A percentile compares a stretch with the other conserved stretches of the same genome.
These are phyloP conservation scores for Claviceps quebecensis DNA, from an alignment of 2,329 filamentous ascomycete species.

Conservation along the genomic window DNA sequence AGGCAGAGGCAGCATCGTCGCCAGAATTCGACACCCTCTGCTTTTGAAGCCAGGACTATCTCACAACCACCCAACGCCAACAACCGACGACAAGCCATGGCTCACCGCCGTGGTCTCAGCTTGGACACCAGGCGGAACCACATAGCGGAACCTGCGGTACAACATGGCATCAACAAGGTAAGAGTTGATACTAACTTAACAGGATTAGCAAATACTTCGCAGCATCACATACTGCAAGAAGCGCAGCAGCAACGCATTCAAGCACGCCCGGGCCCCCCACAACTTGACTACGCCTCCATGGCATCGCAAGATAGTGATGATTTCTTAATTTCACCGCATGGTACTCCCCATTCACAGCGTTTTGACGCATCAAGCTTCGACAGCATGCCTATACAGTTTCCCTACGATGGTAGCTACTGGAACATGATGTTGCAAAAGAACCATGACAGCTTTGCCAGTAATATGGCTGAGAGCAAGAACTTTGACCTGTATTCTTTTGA, in stretches of 20 bases:
- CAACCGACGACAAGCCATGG: slow-evolving; percentile 26
- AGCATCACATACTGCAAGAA: slow-evolving; percentile 71
- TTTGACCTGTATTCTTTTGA: slow-evolving; percentile 36
- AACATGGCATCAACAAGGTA: slow-evolving; percentile 28
- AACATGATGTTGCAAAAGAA: slow-evolving; percentile 33
- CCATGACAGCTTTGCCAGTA: slow-evolving; percentile 27
- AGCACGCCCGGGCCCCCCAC: slow-evolving; percentile 55
- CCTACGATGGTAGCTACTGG: slow-evolving; percentile 29
- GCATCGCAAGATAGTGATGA: slow-evolving; percentile 31
- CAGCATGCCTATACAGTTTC: slow-evolving; percentile 30
- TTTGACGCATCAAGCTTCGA: slow-evolving; percentile 36
- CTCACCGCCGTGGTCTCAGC: slow-evolving; percentile 73
- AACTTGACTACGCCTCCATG: slow-evolving; percentile 15
- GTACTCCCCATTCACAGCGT: slow-evolving; percentile 38
- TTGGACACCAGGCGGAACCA: slow-evolving; percentile 58
- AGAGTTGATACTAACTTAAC: slow-evolving; percentile 40
- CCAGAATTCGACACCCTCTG: slow-evolving; percentile 73
- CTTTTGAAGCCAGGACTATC: slow-evolving; percentile 62
- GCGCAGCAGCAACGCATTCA: slow-evolving; percentile 70
- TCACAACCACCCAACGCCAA: slow-evolving; percentile 44
- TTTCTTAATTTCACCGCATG: slow-evolving; percentile 43
- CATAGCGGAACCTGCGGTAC: slow-evolving; percentile 13
- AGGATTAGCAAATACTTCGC: slow-evolving; percentile 42
- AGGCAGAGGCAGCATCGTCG: slow-evolving; percentile 50
- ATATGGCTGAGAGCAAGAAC: slow-evolving; percentile 29